phyloP scores from a whole-genome alignment of 225 moss, liverwort and hornwort genomes.

The Physcomitrellopsis africana region DNA sequence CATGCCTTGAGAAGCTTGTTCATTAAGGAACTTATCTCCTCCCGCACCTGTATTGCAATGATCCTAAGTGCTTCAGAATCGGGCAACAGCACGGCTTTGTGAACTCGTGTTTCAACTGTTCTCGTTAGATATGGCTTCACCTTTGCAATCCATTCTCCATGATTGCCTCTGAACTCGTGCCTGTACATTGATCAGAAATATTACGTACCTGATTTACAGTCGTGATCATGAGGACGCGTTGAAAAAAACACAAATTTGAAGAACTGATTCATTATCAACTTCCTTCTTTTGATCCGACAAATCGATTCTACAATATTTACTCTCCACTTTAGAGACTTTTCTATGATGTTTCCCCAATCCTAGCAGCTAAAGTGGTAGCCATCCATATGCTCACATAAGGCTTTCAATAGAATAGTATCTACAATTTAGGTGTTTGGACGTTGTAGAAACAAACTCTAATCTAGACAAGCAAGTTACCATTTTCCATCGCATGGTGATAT shows the following conservation, averaged over 20 bases:
- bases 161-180: slow-evolving; percentile 45
- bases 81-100: slow-evolving; percentile 36
- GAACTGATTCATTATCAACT: background rate
- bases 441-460: background rate
- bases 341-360: too few species aligned
- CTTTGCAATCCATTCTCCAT: slow-evolving; percentile 45
- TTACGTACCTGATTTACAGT: background rate
- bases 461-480: background rate
- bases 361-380: too few species aligned
- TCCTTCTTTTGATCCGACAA: background rate
- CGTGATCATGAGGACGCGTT: background rate
- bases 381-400: too few species aligned
- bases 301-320: too few species aligned
- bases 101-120: slow-evolving; percentile 34
- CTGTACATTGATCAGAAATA: slow-evolving; percentile 26
- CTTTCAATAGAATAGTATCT: too few species aligned
- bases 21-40: slow-evolving; percentile 37
- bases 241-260: background rate
- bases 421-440: too few species aligned
- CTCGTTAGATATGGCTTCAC: slow-evolving; percentile 31
- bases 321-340: too few species aligned
- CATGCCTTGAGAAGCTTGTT: slow-evolving; percentile 47
- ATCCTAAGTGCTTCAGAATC: slow-evolving; percentile 38
- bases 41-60: slow-evolving; percentile 39
- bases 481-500: background rate